These are phyloP conservation scores for Osmanthus fragrans DNA, from an alignment of 257 asterid species.

Conservation along the genomic window DNA sequence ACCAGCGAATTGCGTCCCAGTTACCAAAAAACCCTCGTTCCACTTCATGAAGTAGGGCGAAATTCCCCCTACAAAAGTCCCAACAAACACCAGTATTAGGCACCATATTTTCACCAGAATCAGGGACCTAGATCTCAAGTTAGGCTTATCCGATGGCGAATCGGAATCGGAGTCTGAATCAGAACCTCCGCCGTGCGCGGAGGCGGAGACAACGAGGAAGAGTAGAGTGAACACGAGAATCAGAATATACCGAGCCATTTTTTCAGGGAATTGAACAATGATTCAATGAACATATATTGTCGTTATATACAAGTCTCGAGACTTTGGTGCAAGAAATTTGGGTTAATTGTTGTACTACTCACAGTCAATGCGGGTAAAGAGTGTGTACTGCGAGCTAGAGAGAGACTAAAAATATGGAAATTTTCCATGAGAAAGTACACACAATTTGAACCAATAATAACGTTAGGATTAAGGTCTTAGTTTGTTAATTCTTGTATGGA, in stretches of 20 bases:
- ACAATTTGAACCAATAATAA: neutral
- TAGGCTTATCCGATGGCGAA: slow-evolving; percentile 43
- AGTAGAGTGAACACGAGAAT: slow-evolving; percentile 40
- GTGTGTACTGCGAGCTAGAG: neutral
- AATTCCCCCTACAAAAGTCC: slow-evolving; percentile 74
- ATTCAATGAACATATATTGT: too few relatives aligned
- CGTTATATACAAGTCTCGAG: neutral
- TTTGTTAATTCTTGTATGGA: neutral
- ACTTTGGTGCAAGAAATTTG: neutral
- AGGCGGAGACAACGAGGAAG: slow-evolving; percentile 48
- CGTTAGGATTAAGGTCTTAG: neutral
- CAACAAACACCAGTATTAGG: slow-evolving; percentile 62
- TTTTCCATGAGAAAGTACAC: neutral
- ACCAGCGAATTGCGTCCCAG: slow-evolving; percentile 91
- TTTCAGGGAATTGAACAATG: neutral
- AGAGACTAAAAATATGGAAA: neutral
- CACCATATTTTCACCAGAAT: slow-evolving; percentile 79
- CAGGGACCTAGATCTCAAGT: slow-evolving; percentile 59
- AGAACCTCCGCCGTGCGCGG: slow-evolving; percentile 57
- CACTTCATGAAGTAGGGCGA: slow-evolving; percentile 82
- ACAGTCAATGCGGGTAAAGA: neutral
- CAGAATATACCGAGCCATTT: slow-evolving; percentile 52
- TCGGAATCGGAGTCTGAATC: slow-evolving; percentile 34
- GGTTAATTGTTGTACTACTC: neutral
- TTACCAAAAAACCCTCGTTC: slow-evolving; percentile 75